These are phyloP conservation scores for Chenopodium quinoa DNA, from an alignment of 148 eudicot genomes.

Conservation along the genomic window DNA sequence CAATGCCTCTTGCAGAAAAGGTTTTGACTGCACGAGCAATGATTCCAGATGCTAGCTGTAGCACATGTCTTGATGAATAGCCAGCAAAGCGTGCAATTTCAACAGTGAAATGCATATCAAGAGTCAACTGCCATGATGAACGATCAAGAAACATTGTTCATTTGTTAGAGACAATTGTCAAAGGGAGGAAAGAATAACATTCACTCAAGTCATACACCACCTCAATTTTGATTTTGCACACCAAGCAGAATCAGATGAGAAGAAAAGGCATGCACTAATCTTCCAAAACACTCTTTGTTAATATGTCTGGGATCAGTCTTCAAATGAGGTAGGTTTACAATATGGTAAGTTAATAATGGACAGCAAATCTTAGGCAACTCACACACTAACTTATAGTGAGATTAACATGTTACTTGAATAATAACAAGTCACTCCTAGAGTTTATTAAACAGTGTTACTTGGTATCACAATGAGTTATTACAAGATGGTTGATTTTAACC, in stretches of 20 bases:
- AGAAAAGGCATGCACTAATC: background rate
- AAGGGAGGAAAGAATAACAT: background rate
- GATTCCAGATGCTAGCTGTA: conserved; percentile 76
- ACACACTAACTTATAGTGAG: background rate
- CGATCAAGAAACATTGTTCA: background rate
- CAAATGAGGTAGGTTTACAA: background rate
- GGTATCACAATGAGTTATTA: background rate
- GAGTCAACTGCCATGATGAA: conserved; percentile 61
- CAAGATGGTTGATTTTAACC: no score
- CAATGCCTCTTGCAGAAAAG: conserved; percentile 83
- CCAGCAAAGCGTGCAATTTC: conserved; percentile 95
- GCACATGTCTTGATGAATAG: conserved; percentile 68
- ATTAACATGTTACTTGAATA: background rate
- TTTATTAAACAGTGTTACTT: background rate
- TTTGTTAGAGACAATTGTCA: no score
- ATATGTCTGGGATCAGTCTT: no score
- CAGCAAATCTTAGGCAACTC: background rate
- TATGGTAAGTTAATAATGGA: background rate
- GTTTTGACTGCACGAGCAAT: conserved; percentile 83
- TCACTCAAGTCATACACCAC: background rate
- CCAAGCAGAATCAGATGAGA: background rate
- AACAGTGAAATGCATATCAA: conserved; percentile 99
- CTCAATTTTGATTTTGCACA: background rate
- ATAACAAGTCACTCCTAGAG: no score
- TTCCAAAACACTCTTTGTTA: no score